Evolutionary conservation across 495 filamentous ascomycete species (phyloP).

Genomic region (Hypoxylon fuscum): DNA sequence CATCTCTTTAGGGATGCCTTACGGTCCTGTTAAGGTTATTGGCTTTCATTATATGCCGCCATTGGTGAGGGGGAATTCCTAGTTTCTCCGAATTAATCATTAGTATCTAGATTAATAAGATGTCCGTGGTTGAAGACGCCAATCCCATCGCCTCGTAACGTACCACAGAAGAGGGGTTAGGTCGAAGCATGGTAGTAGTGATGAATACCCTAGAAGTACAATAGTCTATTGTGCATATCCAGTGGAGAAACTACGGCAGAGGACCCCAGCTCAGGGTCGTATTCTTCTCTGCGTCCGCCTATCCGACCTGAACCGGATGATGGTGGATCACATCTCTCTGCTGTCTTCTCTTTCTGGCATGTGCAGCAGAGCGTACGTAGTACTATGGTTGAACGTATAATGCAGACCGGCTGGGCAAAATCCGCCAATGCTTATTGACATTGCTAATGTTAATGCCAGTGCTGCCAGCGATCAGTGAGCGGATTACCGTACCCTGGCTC

Average conservation of each 20-base stretch:
- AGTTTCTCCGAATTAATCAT: constrained; percentile 33
- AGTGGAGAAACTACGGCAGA: constrained; percentile 37
- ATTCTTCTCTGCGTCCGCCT: constrained; percentile 29
- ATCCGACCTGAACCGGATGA: constrained; percentile 35
- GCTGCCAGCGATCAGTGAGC: constrained; percentile 23
- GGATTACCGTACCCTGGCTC: constrained; percentile 23
- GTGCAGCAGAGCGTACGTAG: constrained; percentile 20
- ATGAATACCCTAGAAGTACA: constrained; percentile 12
- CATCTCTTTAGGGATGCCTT: constrained; percentile 15
- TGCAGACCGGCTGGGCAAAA: constrained; percentile 31
- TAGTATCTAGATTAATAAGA: constrained; percentile 31
- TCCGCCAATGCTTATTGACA: constrained; percentile 26
- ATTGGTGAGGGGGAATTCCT: constrained; percentile 28
- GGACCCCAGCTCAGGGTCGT: constrained; percentile 21
- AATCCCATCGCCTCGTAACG: constrained; percentile 39
- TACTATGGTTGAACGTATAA: constrained; percentile 5
- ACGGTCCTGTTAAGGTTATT: constrained; percentile 16
- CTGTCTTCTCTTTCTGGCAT: constrained; percentile 28
- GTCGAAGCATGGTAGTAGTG: constrained; percentile 27
- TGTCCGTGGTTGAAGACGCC: constrained; percentile 22
- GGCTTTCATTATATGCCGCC: constrained; percentile 27
- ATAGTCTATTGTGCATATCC: constrained; percentile 31
- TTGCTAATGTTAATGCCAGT: constrained; percentile 18
- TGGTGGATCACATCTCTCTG: constrained; percentile 28
- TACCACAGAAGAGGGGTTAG: constrained; percentile 38